phyloP scores from a whole-genome alignment of 2,329 filamentous ascomycete species.

The Stachybotrys echinatus region DNA sequence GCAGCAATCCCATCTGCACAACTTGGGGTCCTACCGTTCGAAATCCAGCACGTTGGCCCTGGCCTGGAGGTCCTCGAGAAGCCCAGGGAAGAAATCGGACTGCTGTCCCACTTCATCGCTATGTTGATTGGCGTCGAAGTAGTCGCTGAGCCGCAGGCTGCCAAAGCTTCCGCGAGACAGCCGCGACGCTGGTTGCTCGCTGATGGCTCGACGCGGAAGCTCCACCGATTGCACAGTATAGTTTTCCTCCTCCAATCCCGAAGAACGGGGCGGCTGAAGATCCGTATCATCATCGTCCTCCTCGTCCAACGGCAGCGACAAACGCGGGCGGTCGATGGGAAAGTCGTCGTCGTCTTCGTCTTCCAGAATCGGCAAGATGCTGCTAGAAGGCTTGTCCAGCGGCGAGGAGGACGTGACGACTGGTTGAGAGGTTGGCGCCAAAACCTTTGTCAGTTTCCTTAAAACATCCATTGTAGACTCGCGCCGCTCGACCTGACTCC shows the following conservation, averaged over 20 bases:
- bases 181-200: conserved; percentile 37
- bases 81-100: conserved; percentile 48
- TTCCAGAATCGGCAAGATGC: conserved; percentile 19
- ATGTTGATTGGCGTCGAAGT: conserved; percentile 30
- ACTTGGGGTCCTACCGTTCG: conserved; percentile 31
- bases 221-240: conserved; percentile 56
- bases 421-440: conserved; percentile 43
- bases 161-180: conserved; percentile 50
- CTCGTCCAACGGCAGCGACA: conserved; percentile 49
- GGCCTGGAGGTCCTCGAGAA: conserved; percentile 37
- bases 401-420: conserved; percentile 42
- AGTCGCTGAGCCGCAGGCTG: conserved; percentile 50
- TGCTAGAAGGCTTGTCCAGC: conserved; percentile 18
- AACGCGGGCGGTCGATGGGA: conserved; percentile 43
- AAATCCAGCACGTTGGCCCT: conserved; percentile 34
- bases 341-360: conserved; percentile 47
- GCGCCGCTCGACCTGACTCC: conserved; percentile 49
- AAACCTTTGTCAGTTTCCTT: conserved; percentile 46
- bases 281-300: conserved; percentile 46
- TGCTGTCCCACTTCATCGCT: conserved; percentile 38
- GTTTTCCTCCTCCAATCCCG: conserved; percentile 53
- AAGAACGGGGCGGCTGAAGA: conserved; percentile 47
- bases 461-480: conserved; percentile 51
- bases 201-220: conserved; percentile 46
- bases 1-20: conserved; percentile 5